These are phyloP conservation scores for Cucumis sativus DNA, from an alignment of 306 rosid genomes.

Conservation along the genomic window DNA sequence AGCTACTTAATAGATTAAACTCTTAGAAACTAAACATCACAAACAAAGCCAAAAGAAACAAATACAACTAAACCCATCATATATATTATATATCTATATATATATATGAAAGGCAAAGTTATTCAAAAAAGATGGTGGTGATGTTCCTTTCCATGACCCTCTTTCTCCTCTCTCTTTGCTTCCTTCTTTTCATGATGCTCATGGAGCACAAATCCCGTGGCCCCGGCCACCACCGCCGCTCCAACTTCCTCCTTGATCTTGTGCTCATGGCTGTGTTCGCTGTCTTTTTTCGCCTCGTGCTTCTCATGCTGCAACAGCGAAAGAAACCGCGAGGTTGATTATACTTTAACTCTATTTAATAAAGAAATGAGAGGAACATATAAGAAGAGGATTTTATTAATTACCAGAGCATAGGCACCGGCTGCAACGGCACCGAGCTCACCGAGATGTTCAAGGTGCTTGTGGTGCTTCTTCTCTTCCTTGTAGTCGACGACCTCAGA, in stretches of 20 bases:
- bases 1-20: background rate
- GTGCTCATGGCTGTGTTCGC: conserved; percentile 55
- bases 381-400: background rate
- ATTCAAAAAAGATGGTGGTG: conserved; percentile 37
- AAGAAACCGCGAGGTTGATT: background rate
- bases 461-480: conserved; percentile 74
- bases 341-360: background rate
- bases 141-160: conserved; percentile 53
- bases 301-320: conserved; percentile 37
- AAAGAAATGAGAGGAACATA: background rate
- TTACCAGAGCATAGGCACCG: conserved; percentile 64
- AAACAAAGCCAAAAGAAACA: background rate
- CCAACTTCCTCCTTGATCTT: conserved; percentile 71
- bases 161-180: conserved; percentile 38
- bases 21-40: background rate
- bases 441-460: conserved; percentile 38
- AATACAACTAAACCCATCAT: background rate
- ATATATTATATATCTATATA: no score
- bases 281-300: conserved; percentile 47
- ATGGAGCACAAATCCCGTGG: conserved; percentile 64
- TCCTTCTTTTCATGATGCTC: conserved; percentile 72
- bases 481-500: conserved; percentile 26
- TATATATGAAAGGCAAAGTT: background rate
- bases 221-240: conserved; percentile 45
- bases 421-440: conserved; percentile 39